These are phyloP conservation scores for Hypholoma fasciculare DNA, from an alignment of 768 basidiomycete species.

Conservation along the genomic window DNA sequence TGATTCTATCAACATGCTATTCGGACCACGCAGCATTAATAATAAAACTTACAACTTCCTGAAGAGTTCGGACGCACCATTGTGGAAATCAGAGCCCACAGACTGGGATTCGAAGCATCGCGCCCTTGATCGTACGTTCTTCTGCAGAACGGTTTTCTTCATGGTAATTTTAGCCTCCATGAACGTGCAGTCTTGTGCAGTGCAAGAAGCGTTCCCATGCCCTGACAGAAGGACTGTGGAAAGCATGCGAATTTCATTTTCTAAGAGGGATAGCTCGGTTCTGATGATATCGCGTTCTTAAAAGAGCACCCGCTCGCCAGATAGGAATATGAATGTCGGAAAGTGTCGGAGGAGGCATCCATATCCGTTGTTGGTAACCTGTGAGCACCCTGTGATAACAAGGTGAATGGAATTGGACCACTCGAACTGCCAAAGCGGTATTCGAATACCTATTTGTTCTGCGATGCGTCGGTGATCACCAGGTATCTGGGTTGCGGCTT, in stretches of 20 bases:
- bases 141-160: background rate
- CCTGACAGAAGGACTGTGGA: background rate
- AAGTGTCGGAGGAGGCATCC: too few relatives aligned
- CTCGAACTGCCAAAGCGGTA: too few relatives aligned
- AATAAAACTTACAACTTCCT: background rate
- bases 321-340: too few relatives aligned
- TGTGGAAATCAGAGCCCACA: background rate
- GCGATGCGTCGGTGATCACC: background rate
- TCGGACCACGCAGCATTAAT: background rate
- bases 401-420: too few relatives aligned
- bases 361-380: too few relatives aligned
- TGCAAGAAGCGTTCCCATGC: background rate
- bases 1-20: conserved; percentile 1
- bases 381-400: too few relatives aligned
- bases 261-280: background rate
- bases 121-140: background rate
- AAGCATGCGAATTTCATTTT: background rate
- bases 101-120: background rate
- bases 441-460: too few relatives aligned
- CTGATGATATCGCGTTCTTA: background rate
- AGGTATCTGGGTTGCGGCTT: background rate
- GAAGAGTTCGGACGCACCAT: background rate
- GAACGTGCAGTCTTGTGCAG: background rate
- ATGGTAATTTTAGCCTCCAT: background rate
- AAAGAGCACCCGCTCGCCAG: background rate